Evolutionary conservation across 768 basidiomycete species (phyloP).

Genomic region (Mycena galopus): DNA sequence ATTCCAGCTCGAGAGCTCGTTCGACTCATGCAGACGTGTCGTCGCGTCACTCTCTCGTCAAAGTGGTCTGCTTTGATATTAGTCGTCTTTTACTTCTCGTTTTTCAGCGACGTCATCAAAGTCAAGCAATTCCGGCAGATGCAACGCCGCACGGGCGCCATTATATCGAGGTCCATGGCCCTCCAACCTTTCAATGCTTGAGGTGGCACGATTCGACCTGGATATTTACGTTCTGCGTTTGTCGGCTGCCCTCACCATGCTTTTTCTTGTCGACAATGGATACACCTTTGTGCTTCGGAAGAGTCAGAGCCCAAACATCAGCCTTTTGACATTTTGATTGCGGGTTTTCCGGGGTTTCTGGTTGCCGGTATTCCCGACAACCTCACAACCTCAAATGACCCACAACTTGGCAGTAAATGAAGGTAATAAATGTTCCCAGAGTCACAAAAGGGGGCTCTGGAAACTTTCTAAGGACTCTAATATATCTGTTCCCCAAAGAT

Average conservation of each 20-base stretch:
- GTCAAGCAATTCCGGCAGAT: conserved; percentile 54
- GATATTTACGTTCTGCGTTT: conserved; percentile 61
- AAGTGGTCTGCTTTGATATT: conserved; percentile 5
- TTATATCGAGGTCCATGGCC: conserved; percentile 68
- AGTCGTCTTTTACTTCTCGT: conserved; percentile 3
- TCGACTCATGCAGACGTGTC: conserved; percentile 4
- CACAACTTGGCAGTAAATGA: no score
- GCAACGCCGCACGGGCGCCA: conserved; percentile 56
- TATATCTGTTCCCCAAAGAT: no score
- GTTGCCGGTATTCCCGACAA: no score
- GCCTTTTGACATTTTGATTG: conserved; percentile 6
- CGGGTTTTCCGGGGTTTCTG: no score
- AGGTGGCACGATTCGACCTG: conserved; percentile 61
- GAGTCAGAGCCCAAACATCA: conserved; percentile 1
- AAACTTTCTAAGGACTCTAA: no score
- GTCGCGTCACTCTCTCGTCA: conserved; percentile 1
- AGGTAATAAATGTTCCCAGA: no score
- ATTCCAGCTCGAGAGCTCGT: conserved; percentile 4
- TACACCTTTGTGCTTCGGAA: conserved; percentile 39
- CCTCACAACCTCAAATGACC: no score
- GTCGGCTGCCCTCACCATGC: conserved; percentile 24
- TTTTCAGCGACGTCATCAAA: conserved; percentile 25
- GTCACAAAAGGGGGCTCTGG: no score
- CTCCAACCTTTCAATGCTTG: conserved; percentile 64
- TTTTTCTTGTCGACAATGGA: conserved; percentile 38